These are phyloP conservation scores for Zoysia japonica DNA, from an alignment of 176 grass and related monocot genomes.

Conservation along the genomic window DNA sequence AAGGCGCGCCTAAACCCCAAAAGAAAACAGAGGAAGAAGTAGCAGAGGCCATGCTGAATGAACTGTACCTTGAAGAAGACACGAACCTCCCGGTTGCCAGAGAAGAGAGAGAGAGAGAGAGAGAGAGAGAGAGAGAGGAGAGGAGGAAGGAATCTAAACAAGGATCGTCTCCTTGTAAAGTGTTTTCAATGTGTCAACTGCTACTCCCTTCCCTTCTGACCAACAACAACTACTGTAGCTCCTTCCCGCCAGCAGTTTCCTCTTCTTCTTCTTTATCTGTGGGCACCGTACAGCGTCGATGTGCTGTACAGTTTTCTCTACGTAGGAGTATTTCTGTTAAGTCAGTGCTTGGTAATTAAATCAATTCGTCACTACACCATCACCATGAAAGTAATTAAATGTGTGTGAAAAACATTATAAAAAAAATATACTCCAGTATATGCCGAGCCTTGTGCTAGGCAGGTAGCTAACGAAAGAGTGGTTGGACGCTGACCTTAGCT, in stretches of 20 bases:
- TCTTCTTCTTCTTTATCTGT: neutral
- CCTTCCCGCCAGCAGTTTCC: neutral
- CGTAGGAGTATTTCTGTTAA: no score
- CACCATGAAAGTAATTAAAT: no score
- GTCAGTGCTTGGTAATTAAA: no score
- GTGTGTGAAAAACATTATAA: no score
- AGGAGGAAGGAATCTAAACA: neutral
- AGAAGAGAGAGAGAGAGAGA: neutral
- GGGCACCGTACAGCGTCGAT: neutral
- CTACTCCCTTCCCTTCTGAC: neutral
- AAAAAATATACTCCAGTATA: no score
- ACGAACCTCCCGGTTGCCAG: neutral
- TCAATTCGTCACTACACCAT: no score
- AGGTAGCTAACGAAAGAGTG: no score
- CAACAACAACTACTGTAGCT: neutral
- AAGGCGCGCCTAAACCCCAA: neutral
- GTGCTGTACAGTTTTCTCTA: no score
- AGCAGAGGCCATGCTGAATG: neutral
- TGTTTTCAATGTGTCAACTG: neutral
- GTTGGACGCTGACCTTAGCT: no score
- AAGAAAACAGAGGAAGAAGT: neutral
- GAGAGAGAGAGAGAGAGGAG: neutral
- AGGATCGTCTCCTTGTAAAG: neutral
- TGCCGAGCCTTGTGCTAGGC: no score
- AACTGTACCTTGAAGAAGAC: conserved; percentile 5